Percentiles rank a stretch among this genome's conserved stretches.
Conservation (phyloP, 176 grass and related monocot species). For the Cenchrus purpureus region DNA sequence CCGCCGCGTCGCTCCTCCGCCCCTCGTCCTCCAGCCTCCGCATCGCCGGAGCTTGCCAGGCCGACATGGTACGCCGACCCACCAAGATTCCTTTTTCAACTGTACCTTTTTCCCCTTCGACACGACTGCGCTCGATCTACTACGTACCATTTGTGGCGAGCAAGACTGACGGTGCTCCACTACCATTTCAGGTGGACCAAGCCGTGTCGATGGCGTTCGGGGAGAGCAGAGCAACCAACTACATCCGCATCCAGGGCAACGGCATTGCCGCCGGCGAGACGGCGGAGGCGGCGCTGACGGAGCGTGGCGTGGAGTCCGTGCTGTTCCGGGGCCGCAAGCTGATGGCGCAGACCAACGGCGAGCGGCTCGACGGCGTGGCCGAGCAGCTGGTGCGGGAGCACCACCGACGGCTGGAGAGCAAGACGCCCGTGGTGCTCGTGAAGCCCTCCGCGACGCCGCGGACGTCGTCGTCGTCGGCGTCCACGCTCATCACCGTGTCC, state of each 20-base stretch:
- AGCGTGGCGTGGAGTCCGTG: constrained; percentile 68
- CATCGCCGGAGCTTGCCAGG: constrained; percentile 73
- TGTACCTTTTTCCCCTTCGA: neutral
- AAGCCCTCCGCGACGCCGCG: constrained; percentile 59
- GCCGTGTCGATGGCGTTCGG: constrained; percentile 84
- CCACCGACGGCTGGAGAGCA: constrained; percentile 54
- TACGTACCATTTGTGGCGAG: neutral
- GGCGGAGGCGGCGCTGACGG: constrained; percentile 57
- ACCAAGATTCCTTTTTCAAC: neutral
- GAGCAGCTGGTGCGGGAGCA: constrained; percentile 71
- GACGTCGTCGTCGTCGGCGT: constrained; percentile 68
- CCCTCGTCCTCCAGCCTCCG: constrained; percentile 45
- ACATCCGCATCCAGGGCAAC: constrained; percentile 78
- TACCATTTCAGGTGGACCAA: constrained; percentile 69
- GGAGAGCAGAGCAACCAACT: constrained; percentile 61
- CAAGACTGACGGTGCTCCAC: too few relatives aligned
- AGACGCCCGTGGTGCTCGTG: constrained; percentile 59
- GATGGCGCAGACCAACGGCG: constrained; percentile 72
- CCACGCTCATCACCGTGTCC: constrained; percentile 71
- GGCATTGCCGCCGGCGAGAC: constrained; percentile 47
- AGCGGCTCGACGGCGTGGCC: constrained; percentile 63
- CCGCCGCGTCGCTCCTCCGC: neutral
- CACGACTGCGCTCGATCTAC: constrained; percentile 21
- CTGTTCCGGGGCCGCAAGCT: constrained; percentile 70
- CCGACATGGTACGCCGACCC: constrained; percentile 57